Evolutionary conservation across 768 basidiomycete genomes (phyloP).

Genomic region (Punctularia strigosozonata): DNA sequence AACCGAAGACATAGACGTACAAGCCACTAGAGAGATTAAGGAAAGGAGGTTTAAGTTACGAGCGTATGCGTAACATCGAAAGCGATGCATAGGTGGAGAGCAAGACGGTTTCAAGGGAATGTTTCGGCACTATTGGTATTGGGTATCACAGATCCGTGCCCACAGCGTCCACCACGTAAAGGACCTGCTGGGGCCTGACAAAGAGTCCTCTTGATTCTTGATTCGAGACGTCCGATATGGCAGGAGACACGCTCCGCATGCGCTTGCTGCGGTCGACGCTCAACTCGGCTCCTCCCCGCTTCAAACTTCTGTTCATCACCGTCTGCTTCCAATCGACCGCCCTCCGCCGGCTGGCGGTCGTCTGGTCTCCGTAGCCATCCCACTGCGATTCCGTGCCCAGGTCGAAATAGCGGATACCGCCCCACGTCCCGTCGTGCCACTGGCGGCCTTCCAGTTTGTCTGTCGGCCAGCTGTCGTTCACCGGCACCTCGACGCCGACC

Average conservation of each 20-base stretch:
- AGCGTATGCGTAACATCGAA: no score
- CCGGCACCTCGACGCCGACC: slow-evolving; percentile 86
- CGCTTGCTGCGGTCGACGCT: slow-evolving; percentile 39
- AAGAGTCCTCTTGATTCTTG: slow-evolving; percentile 66
- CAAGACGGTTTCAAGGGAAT: no score
- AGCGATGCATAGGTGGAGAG: no score
- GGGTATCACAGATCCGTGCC: slow-evolving; percentile 42
- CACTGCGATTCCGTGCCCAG: slow-evolving; percentile 49
- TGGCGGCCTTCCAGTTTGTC: slow-evolving; percentile 49
- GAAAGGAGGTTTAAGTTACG: no score
- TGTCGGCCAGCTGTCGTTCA: slow-evolving; percentile 42
- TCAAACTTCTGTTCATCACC: slow-evolving; percentile 23
- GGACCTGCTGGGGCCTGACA: slow-evolving; percentile 75
- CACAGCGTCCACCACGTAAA: slow-evolving; percentile 80
- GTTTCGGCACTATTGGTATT: no score
- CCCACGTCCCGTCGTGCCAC: slow-evolving; percentile 82
- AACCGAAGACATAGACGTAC: no score
- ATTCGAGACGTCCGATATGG: slow-evolving; percentile 41
- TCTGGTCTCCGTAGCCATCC: slow-evolving; percentile 43
- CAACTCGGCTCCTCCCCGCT: slow-evolving; percentile 52
- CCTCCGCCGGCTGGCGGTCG: slow-evolving; percentile 32
- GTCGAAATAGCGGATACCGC: slow-evolving; percentile 77
- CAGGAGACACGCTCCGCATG: slow-evolving; percentile 57
- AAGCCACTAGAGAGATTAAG: no score
- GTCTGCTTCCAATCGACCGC: slow-evolving; percentile 20